These are phyloP conservation scores for Vinca minor DNA, from an alignment of 257 asterid genomes.

Conservation along the genomic window DNA sequence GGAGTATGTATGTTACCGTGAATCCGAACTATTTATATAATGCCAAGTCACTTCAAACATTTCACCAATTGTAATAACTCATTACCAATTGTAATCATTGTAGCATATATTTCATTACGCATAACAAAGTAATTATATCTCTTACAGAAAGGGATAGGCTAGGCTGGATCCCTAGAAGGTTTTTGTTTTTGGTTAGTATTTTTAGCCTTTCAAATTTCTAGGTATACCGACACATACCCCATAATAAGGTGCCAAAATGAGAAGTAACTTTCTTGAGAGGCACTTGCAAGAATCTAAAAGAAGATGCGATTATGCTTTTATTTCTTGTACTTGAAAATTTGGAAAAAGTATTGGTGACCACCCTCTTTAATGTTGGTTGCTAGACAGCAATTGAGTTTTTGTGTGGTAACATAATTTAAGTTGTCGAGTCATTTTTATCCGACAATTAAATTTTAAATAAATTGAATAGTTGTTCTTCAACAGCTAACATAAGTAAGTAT, in stretches of 20 bases:
- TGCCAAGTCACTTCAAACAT: too few species aligned
- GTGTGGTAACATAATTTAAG: too few species aligned
- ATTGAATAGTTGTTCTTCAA: too few species aligned
- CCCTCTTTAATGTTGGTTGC: too few species aligned
- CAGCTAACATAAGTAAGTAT: too few species aligned
- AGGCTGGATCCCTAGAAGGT: not conserved
- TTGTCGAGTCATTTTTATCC: too few species aligned
- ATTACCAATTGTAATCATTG: conserved; percentile 1
- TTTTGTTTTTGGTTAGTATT: not conserved
- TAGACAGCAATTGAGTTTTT: too few species aligned
- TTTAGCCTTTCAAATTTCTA: not conserved
- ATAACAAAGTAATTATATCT: not conserved
- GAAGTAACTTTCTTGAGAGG: not conserved
- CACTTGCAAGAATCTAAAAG: not conserved
- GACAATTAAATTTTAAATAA: too few species aligned
- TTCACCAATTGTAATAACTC: too few species aligned
- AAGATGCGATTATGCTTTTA: not conserved
- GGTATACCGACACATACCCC: not conserved
- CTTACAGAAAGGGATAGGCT: not conserved
- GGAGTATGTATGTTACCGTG: too few species aligned
- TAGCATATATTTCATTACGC: conserved; percentile 3
- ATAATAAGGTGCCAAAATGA: not conserved
- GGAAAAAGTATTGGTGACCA: not conserved
- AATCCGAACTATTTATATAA: too few species aligned
- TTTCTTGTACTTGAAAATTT: not conserved